Conservation (phyloP, 1,284 basidiomycete genomes). For the Thelephora terrestris region DNA sequence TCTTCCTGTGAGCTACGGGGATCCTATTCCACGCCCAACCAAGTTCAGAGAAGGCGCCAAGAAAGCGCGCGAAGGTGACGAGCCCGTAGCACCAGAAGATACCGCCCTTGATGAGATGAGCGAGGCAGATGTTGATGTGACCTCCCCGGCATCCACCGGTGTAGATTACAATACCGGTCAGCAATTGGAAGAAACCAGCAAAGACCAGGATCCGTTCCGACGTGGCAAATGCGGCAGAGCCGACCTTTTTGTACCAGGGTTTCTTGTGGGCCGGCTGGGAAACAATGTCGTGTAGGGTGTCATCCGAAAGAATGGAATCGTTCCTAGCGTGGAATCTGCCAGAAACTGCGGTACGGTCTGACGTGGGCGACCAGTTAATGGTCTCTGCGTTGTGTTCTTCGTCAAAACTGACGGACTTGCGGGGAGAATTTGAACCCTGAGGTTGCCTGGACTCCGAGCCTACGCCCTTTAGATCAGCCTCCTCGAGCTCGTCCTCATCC, state of each 20-base stretch:
- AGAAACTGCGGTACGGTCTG: slow-evolving; percentile 35
- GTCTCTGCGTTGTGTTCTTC: slow-evolving; percentile 29
- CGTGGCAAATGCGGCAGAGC: slow-evolving; percentile 36
- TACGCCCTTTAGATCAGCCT: slow-evolving; percentile 25
- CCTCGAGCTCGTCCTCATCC: slow-evolving; percentile 44
- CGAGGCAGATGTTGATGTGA: slow-evolving; percentile 77
- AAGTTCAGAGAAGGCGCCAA: slow-evolving; percentile 79
- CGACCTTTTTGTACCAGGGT: slow-evolving; percentile 28
- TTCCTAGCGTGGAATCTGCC: slow-evolving; percentile 26
- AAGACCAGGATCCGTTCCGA: slow-evolving; percentile 58
- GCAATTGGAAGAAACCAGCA: slow-evolving; percentile 53
- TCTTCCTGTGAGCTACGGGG: slow-evolving; percentile 27
- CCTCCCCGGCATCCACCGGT: slow-evolving; percentile 73
- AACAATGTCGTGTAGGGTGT: slow-evolving; percentile 44
- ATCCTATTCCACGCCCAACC: slow-evolving; percentile 95
- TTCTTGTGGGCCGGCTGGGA: slow-evolving; percentile 10
- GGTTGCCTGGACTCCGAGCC: slow-evolving; percentile 8
- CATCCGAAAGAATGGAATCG: slow-evolving; percentile 45
- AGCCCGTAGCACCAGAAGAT: slow-evolving; percentile 92
- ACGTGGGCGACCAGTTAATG: slow-evolving; percentile 37
- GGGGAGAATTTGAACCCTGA: slow-evolving; percentile 14
- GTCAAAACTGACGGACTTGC: slow-evolving; percentile 22
- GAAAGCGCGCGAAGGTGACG: slow-evolving; percentile 82
- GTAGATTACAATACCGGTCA: slow-evolving; percentile 70
- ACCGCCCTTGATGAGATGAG: slow-evolving; percentile 89